A percentile compares a stretch with the other conserved stretches of the same genome.
These are phyloP conservation scores for Phanerochaete sordida DNA, from an alignment of 768 basidiomycete species.

Conservation along the genomic window DNA sequence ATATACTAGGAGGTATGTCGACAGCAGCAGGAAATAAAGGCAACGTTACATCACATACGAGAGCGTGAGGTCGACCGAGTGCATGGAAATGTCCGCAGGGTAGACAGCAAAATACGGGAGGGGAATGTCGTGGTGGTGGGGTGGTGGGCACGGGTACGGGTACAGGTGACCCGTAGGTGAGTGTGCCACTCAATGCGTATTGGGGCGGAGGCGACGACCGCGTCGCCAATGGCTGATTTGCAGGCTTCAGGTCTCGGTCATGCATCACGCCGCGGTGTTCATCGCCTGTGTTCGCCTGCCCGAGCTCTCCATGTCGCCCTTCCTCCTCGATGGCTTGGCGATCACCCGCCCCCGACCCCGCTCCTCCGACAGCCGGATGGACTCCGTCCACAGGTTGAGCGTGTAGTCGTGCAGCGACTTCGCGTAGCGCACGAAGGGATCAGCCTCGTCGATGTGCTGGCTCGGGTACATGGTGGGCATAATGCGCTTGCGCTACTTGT, in stretches of 20 bases:
- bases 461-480: not conserved
- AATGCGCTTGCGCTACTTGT: not conserved
- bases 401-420: conserved; percentile 67
- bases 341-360: conserved; percentile 16
- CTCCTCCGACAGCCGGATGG: conserved; percentile 56
- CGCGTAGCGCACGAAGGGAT: conserved; percentile 49
- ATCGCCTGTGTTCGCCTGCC: not conserved
- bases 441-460: conserved; percentile 13
- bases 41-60: not conserved
- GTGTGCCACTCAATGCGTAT: not conserved
- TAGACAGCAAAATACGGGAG: not conserved
- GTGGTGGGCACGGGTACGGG: not conserved
- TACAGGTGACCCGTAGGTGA: not conserved
- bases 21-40: not conserved
- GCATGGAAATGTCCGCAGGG: not conserved
- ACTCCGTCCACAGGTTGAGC: conserved; percentile 63
- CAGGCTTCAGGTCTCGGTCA: not conserved
- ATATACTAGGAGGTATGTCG: not conserved
- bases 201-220: not conserved
- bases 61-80: not conserved
- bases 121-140: not conserved
- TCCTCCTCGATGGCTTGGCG: not conserved
- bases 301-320: not conserved
- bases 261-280: not conserved
- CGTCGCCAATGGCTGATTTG: not conserved